These are phyloP conservation scores for Chrysoporthe austroafricana DNA, from an alignment of 2,329 filamentous ascomycete genomes.

Conservation along the genomic window DNA sequence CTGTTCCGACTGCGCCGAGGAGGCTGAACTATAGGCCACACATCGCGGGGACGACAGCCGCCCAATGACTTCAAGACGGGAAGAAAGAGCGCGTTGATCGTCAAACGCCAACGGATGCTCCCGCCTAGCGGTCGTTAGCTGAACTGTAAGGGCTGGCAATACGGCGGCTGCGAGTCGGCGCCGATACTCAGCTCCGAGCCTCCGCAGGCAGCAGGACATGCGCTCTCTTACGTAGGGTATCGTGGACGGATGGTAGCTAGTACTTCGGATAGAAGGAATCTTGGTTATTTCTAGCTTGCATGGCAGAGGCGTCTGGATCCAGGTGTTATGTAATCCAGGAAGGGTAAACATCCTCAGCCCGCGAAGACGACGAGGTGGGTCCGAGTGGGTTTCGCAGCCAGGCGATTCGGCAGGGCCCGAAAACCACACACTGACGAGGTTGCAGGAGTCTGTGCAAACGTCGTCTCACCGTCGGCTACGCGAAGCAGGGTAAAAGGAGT, in stretches of 20 bases:
- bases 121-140: no score
- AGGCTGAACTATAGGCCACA: neutral
- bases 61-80: neutral
- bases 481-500: neutral
- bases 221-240: neutral
- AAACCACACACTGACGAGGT: neutral
- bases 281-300: neutral
- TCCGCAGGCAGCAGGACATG: neutral
- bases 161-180: neutral
- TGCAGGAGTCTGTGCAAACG: neutral
- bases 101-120: no score
- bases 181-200: neutral
- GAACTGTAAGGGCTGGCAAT: neutral
- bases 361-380: neutral
- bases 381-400: neutral
- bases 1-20: neutral
- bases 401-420: slow-evolving; percentile 23
- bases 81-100: no score
- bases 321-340: neutral
- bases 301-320: neutral
- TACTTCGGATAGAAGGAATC: neutral
- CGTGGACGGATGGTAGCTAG: neutral
- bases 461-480: no score
- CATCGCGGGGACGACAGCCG: neutral
- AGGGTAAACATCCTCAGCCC: neutral